Evolutionary conservation across 208 protist genomes (phyloP), one percentile per base, ranked within the genome.

Genomic region (Sergeia podlipaevii): DNA sequence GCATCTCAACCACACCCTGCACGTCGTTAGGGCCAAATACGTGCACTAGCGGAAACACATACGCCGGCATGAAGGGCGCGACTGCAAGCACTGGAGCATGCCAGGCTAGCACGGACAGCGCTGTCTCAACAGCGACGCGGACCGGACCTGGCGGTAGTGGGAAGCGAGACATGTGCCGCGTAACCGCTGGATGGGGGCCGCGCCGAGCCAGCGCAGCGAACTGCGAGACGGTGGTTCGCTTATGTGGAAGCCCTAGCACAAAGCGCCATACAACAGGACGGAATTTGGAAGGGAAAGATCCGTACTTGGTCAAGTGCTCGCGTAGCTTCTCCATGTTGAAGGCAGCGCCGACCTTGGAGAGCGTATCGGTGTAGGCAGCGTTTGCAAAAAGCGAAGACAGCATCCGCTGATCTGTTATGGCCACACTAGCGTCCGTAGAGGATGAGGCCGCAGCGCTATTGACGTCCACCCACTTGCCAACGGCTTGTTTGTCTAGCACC

Each of bases 191-290:
- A 55, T 96, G 85, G 28, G 18, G 49, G 4, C 67, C 70, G 15
- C 77, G 77, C 1, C 69, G 65, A 2, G 75, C 54, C 15, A 96
- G 64, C 5, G 78, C 65, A 3, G 85, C 76, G 49, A 88, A 95
- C 68, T 89, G 74, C 36, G 81, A 59, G 3, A 65, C 65, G 0
- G 83, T 86, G 47, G 45, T 54, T 15, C 56, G 50, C 26, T 36
- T 59, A 1, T 74, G 59, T 5, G 90, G 83, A 8, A 95, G 66
- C 21, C 70, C 68, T 4, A 85, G 41, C n/a, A 86, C 46, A 51
- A 96, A 96, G 3, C 84, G 75, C 88, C 90, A 96, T 26, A 85
- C 80, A 8, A 74, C 42, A 0, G 79, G 46, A 13, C 87, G 76
- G 55, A 85, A 92, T 18, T 60, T 26, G 1, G 65, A 58, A 2